Base-by-base conservation (phyloP, 805 yeast species). In the Candida schatavii region DNA sequence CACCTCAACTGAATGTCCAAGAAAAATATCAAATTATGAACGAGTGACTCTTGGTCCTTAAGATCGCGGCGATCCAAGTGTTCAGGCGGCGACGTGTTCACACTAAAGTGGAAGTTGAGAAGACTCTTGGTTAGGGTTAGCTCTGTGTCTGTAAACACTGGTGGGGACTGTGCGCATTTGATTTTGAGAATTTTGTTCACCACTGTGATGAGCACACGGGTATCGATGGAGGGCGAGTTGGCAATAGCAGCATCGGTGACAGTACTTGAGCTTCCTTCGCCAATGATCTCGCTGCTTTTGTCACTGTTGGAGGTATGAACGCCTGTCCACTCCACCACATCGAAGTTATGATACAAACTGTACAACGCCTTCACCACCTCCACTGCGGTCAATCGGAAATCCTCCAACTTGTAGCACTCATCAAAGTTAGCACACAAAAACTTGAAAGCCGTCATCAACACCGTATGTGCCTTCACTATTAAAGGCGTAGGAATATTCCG, bases 361-460 rank as follows among this genome's bases (percentile, higher is more conserved):
- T 54, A 57, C 18, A 58, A 42, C 14, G 60, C 51, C 41, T 61
- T 61, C 37, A 58, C 44, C 18, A 59, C 40, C 36, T 61, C 66
- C 11, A 37, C 42, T 25, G 49, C 41, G 21, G 44, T 46, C 41
- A 42, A 40, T 21, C 42, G 39, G 32, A 39, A 54, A n/a, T 18
- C 7, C 3, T 25, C 31, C 17, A 35, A 17, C 19, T 30, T 17
- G 5, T 19, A 19, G 40, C 29, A 39, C 28, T n/a, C 14, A 15
- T 20, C 21, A 30, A 33, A 43, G 37, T 25, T 19, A 1, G 27
- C 43, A 30, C 41, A 34, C 22, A 52, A 47, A 21, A 39, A 26
- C 17, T 48, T 42, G 30, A 60, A 51, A 14, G 56, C 55, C 5
- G 31, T 21, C 6, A 45, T 38, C 17, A 60, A 42, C 2, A 48